Evolutionary conservation across 441 rosid genomes (phyloP).

Genomic region (Biscutella laevigata): DNA sequence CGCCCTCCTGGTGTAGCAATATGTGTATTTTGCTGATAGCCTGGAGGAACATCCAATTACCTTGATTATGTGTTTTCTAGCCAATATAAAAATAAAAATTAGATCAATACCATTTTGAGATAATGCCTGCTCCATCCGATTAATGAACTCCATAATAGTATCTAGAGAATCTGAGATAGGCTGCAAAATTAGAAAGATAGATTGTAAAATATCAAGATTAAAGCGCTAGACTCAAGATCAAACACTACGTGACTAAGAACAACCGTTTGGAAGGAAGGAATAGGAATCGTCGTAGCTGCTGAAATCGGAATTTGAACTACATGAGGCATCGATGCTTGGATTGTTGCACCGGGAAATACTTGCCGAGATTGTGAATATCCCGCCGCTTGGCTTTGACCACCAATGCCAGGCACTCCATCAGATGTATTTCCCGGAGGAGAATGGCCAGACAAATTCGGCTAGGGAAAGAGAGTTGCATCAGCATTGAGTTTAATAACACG

Average conservation of each 20-base stretch:
- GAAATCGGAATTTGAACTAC: slow-evolving; percentile 59
- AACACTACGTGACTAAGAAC: not conserved
- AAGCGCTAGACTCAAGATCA: not conserved
- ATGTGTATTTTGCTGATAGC: slow-evolving; percentile 42
- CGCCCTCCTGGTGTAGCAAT: slow-evolving; percentile 28
- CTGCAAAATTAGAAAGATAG: slow-evolving; percentile 36
- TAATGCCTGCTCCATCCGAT: slow-evolving; percentile 60
- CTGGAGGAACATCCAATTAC: slow-evolving; percentile 36
- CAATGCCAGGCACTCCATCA: slow-evolving; percentile 31
- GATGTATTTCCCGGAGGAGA: slow-evolving; percentile 47
- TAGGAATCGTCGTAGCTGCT: slow-evolving; percentile 40
- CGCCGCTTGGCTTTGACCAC: slow-evolving; percentile 44
- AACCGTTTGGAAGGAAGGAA: slow-evolving; percentile 71
- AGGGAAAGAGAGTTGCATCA: slow-evolving; percentile 17
- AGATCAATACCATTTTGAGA: slow-evolving; percentile 54
- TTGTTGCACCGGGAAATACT: slow-evolving; percentile 40
- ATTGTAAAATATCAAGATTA: slow-evolving; percentile 11
- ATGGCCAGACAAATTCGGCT: slow-evolving; percentile 45
- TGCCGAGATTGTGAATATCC: slow-evolving; percentile 48
- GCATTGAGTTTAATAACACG: not conserved
- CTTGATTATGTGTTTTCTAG: slow-evolving; percentile 12
- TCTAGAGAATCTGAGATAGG: slow-evolving; percentile 79
- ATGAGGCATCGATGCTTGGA: slow-evolving; percentile 47
- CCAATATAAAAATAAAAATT: slow-evolving; percentile 6
- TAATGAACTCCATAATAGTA: slow-evolving; percentile 69